phyloP scores from a whole-genome alignment of 805 yeast genomes.

The Saturnispora saitoi region DNA sequence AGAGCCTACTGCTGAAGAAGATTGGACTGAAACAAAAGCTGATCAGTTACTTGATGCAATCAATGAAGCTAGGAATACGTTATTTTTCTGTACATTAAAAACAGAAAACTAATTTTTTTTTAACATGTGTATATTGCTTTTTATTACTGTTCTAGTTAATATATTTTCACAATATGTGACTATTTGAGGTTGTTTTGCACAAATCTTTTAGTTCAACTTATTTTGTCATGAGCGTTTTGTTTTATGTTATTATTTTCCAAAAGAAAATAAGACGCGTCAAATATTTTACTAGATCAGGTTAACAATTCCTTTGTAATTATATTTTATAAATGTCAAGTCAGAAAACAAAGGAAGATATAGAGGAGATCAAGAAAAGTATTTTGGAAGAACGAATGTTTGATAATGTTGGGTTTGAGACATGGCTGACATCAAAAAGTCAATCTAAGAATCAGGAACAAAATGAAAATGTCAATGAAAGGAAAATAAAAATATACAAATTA shows the following conservation, averaged over 20 bases:
- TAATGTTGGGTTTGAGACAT: slow-evolving; percentile 1
- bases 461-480: not conserved
- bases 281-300: no score
- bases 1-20: slow-evolving; percentile 13
- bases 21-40: slow-evolving; percentile 45
- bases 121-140: not conserved
- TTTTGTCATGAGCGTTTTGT: not conserved
- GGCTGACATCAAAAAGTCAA: not conserved
- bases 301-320: not conserved
- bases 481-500: not conserved
- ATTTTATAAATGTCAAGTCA: not conserved
- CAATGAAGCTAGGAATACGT: slow-evolving; percentile 48
- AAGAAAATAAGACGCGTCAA: not conserved
- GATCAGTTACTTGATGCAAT: slow-evolving; percentile 39
- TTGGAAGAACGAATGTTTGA: not conserved
- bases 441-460: not conserved
- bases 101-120: not conserved
- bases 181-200: no score
- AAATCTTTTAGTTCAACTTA: no score
- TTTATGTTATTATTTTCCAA: not conserved
- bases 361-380: not conserved
- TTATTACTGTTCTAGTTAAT: not conserved
- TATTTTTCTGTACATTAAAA: slow-evolving; percentile 41
- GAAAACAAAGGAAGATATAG: not conserved
- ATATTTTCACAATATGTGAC: no score